phyloP scores from a whole-genome alignment of 139 green algal species.

The Astrephomene gubernaculifera region DNA sequence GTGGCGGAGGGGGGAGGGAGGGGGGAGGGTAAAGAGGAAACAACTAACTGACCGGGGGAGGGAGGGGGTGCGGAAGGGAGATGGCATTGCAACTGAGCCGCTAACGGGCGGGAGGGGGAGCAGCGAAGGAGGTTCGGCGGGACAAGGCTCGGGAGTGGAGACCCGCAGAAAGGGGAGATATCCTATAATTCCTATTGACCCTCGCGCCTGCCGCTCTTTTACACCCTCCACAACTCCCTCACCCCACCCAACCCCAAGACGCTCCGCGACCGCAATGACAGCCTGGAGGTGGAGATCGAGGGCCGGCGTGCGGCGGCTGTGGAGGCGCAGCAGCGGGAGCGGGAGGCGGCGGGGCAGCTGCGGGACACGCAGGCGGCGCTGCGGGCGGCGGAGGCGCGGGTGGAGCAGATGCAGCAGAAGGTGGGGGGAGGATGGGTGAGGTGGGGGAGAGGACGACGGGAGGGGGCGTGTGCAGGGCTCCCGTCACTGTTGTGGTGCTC shows the following conservation, averaged over 20 bases:
- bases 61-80: too few species aligned
- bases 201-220: too few species aligned
- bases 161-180: too few species aligned
- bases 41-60: too few species aligned
- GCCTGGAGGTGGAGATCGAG: conserved; percentile 4
- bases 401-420: conserved; percentile 30
- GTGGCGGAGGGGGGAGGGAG: not conserved
- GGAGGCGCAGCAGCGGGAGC: not conserved
- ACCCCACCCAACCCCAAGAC: not conserved
- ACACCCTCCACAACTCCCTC: too few species aligned
- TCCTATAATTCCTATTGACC: too few species aligned
- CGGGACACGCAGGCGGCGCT: not conserved
- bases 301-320: not conserved
- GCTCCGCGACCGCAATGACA: not conserved
- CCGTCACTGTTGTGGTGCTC: too few species aligned
- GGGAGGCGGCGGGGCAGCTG: not conserved
- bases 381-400: not conserved
- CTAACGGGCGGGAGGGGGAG: too few species aligned
- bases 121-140: not conserved
- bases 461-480: too few species aligned
- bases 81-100: too few species aligned
- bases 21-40: not conserved
- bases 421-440: not conserved
- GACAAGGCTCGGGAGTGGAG: too few species aligned
- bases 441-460: not conserved